Percentiles rank a stretch among this genome's conserved stretches.
These are phyloP conservation scores for Syzygium aqueum DNA, from an alignment of 345 rosid species.

Conservation along the genomic window DNA sequence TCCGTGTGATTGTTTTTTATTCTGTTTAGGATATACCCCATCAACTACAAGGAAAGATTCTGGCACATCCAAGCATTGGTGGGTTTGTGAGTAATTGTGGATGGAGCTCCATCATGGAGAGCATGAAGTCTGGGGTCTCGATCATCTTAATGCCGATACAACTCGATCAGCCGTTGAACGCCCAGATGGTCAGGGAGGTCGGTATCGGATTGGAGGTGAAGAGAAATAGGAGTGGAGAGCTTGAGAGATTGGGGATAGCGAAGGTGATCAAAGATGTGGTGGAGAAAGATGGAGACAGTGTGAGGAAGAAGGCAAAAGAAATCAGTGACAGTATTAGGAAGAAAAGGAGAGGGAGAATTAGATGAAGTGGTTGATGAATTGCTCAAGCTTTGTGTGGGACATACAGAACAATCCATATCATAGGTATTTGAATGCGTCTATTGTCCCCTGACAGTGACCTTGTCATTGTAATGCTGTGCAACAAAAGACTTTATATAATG, in stretches of 20 bases:
- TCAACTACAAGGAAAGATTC: slow-evolving; percentile 4
- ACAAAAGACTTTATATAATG: background rate
- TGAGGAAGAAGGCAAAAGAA: slow-evolving; percentile 4
- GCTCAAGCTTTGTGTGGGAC: background rate
- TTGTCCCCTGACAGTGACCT: background rate
- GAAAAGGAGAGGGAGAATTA: background rate
- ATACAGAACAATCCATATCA: background rate
- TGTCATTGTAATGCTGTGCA: background rate
- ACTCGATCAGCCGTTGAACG: slow-evolving; percentile 15
- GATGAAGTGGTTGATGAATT: background rate
- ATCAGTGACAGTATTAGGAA: background rate
- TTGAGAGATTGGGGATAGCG: slow-evolving; percentile 9
- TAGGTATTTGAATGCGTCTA: background rate
- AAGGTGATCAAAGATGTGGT: slow-evolving; percentile 3
- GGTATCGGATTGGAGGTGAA: slow-evolving; percentile 7
- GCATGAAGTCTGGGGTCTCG: slow-evolving; percentile 16
- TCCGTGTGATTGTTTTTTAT: too few species aligned
- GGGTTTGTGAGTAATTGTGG: slow-evolving; percentile 28
- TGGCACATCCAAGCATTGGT: slow-evolving; percentile 11
- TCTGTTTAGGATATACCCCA: too few species aligned
- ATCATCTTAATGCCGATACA: slow-evolving; percentile 21
- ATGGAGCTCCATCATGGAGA: slow-evolving; percentile 21
- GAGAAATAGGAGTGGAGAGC: background rate
- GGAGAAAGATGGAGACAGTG: background rate
- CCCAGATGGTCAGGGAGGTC: slow-evolving; percentile 1